Evolutionary conservation across 1,139 yeast genomes (phyloP).

Genomic region (Tardiomyces depauwii): DNA sequence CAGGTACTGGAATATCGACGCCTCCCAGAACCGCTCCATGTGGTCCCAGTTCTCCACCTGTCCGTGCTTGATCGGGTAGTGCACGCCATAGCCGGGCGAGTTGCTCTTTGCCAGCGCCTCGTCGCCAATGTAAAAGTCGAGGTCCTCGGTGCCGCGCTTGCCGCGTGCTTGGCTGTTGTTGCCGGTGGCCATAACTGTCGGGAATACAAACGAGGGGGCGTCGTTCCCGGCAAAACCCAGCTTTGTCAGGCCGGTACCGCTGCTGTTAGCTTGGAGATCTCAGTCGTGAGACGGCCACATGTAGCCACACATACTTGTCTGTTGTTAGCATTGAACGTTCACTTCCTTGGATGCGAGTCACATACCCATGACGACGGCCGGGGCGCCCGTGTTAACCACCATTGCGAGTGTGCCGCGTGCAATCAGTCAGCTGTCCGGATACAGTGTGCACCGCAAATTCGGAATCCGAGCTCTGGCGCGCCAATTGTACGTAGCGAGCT

Average conservation of each 20-base stretch:
- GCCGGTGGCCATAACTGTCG: slow-evolving; percentile 93
- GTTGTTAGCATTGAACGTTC: neutral
- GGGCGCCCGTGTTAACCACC: slow-evolving; percentile 30
- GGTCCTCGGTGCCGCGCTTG: slow-evolving; percentile 87
- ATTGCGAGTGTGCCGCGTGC: neutral
- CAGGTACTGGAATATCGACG: slow-evolving; percentile 86
- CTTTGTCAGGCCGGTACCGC: slow-evolving; percentile 96
- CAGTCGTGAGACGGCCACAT: too few relatives aligned
- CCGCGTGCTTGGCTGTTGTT: slow-evolving; percentile 26
- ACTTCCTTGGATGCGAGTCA: slow-evolving; percentile 6
- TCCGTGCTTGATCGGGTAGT: slow-evolving; percentile 93
- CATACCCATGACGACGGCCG: slow-evolving; percentile 91
- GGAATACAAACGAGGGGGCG: slow-evolving; percentile 93
- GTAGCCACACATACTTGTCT: slow-evolving; percentile 18
- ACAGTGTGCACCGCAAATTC: too few relatives aligned
- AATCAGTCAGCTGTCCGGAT: neutral
- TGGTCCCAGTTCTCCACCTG: slow-evolving; percentile 99
- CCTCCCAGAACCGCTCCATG: slow-evolving; percentile 99
- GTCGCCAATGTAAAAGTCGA: slow-evolving; percentile 91
- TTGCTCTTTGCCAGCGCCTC: slow-evolving; percentile 85
- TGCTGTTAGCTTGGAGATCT: slow-evolving; percentile 28
- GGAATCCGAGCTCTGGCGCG: too few relatives aligned
- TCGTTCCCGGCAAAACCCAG: slow-evolving; percentile 98
- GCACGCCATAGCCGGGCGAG: slow-evolving; percentile 74
- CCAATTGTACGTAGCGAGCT: too few relatives aligned